Evolutionary conservation across 164 flowering plant species (phyloP), one percentile per base, ranked within the genome.

Genomic region (Umbellularia californica): DNA sequence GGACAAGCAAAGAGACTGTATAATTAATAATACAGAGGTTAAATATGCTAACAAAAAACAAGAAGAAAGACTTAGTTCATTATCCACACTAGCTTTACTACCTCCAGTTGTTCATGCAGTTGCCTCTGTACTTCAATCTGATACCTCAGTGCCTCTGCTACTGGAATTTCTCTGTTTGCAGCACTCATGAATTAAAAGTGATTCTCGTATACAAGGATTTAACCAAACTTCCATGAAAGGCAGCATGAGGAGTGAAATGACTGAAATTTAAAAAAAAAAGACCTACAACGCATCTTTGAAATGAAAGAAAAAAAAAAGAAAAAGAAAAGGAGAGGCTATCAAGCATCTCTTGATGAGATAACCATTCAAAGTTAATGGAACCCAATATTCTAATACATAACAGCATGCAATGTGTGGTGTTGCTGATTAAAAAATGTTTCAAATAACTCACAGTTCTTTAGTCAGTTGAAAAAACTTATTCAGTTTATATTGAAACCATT

Each of bases 91-190:
- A 35, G 47, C 47, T 35, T 35, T 35, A 11, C 55, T 83, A 90
- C 97, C 93, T 93, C 92, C 69, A 93, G 83, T 77, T 93, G 94
- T 77, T 90, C 92, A 67, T 87, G 87, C 50, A 89, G 76, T 79
- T 72, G 84, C 78, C 87, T 84, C 68, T 93, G 95, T 22, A 82
- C 94, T 77, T 90, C 92, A 69, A 89, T 80, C 68, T 93, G 95
- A 65, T 81, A 75, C 79, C 74, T 83, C 3, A 87, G 24, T n/a
- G 91, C 83, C 19, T 91, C 92, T 55, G 85, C 76, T 15, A 87
- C 70, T 25, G 86, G 88, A 22, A 77, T 70, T 55, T 86, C 87
- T 77, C 98, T 90, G 93, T 62, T 81, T 64, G 11, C 51, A 71
- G 35, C 17, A 50, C 27, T 52, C 24, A 55, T 14, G 19, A 55